Percentiles rank a stretch among this genome's conserved stretches.
Conservation (phyloP, 2,329 filamentous ascomycete genomes). For the Thermomyces lanuginosus region DNA sequence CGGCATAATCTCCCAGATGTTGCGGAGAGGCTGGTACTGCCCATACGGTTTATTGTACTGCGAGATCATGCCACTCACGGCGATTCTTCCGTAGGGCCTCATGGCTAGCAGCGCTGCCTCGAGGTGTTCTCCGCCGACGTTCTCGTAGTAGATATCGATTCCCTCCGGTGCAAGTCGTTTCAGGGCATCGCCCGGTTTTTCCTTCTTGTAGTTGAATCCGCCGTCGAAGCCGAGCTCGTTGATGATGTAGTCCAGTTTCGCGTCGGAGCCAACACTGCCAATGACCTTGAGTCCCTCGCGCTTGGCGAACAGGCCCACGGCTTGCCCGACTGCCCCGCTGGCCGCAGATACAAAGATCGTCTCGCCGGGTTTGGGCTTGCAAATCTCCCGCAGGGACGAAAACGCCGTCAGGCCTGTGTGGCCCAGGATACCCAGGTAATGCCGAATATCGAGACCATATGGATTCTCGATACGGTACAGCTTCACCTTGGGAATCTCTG, state of each 20-base stretch:
- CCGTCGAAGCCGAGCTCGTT: constrained; percentile 55
- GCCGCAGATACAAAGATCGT: constrained; percentile 72
- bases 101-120: constrained; percentile 49
- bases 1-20: constrained; percentile 45
- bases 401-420: constrained; percentile 68
- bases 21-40: constrained; percentile 53
- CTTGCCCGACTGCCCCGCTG: constrained; percentile 63
- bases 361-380: constrained; percentile 58
- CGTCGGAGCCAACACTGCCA: constrained; percentile 62
- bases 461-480: constrained; percentile 11
- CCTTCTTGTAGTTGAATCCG: constrained; percentile 80
- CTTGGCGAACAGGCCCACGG: constrained; percentile 74
- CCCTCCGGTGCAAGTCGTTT: constrained; percentile 56
- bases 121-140: constrained; percentile 60
- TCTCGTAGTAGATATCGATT: constrained; percentile 73
- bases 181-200: constrained; percentile 52
- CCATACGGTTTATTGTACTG: too few relatives aligned
- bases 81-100: constrained; percentile 50
- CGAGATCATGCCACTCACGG: constrained; percentile 50
- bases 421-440: constrained; percentile 64
- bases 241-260: constrained; percentile 60
- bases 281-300: constrained; percentile 63
- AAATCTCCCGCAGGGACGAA: constrained; percentile 57
- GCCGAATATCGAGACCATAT: constrained; percentile 41
- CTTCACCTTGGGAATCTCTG: constrained; percentile 25